These are phyloP conservation scores for Cornus suecica DNA, from an alignment of 148 eudicot genomes.

Conservation along the genomic window DNA sequence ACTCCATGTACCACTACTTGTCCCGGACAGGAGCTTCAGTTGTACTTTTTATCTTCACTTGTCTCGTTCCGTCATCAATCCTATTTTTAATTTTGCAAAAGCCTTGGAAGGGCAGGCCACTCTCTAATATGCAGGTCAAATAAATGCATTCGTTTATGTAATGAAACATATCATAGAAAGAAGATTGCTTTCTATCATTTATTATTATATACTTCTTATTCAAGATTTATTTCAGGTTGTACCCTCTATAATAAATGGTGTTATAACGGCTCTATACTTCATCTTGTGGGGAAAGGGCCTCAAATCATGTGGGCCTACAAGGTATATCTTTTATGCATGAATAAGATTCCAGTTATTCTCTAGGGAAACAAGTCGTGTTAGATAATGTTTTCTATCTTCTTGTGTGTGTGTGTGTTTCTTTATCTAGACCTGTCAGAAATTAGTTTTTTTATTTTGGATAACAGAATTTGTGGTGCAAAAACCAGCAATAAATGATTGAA, in stretches of 20 bases:
- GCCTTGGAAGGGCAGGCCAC: constrained; percentile 97
- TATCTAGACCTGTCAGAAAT: not conserved
- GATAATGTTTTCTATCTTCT: not conserved
- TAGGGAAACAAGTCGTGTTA: not conserved
- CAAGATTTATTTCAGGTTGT: constrained; percentile 49
- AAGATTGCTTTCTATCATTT: no score
- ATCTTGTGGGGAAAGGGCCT: constrained; percentile 96
- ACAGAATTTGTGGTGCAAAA: not conserved
- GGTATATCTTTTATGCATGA: constrained; percentile 37
- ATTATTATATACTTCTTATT: not conserved
- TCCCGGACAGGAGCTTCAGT: constrained; percentile 83
- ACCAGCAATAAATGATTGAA: not conserved
- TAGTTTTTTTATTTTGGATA: not conserved
- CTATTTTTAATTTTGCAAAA: constrained; percentile 69
- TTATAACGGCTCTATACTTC: constrained; percentile 87
- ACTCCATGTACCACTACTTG: constrained; percentile 83
- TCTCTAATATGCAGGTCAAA: constrained; percentile 79
- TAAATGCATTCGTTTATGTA: not conserved
- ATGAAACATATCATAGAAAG: not conserved
- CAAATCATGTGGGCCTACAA: constrained; percentile 90
- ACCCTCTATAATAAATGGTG: constrained; percentile 88
- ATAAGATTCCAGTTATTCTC: not conserved
- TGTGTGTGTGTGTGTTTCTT: not conserved
- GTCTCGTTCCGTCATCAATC: constrained; percentile 74
- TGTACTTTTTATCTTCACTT: constrained; percentile 80